phyloP scores from a whole-genome alignment of 768 basidiomycete genomes.

The Sarcodon sp. region DNA sequence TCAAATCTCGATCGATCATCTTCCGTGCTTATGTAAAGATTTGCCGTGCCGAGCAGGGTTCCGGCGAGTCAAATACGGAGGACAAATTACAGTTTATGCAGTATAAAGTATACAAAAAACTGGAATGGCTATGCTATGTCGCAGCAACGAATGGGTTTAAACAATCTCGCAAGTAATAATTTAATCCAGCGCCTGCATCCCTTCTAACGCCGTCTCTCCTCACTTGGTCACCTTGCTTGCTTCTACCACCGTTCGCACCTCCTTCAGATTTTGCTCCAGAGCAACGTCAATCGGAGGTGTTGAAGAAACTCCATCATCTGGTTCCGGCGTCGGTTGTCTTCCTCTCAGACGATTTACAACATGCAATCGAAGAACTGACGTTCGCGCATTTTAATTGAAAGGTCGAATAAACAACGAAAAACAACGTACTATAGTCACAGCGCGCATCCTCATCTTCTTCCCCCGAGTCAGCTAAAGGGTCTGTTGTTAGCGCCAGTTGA shows the following conservation, averaged over 20 bases:
- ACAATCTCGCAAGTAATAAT: no score
- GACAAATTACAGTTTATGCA: no score
- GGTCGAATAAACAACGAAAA: slow-evolving; percentile 1
- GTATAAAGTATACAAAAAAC: no score
- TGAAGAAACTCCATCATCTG: slow-evolving; percentile 10
- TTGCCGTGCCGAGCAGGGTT: no score
- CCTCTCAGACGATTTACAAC: slow-evolving; percentile 47
- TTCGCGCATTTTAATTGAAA: slow-evolving; percentile 1
- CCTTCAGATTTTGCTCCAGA: not conserved
- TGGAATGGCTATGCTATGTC: no score
- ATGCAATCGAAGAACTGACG: slow-evolving; percentile 43
- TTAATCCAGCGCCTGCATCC: no score
- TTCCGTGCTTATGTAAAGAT: no score
- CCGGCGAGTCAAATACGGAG: no score
- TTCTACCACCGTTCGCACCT: not conserved
- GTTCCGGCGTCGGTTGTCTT: slow-evolving; percentile 44
- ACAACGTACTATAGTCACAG: slow-evolving; percentile 49
- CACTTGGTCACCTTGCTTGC: slow-evolving; percentile 1
- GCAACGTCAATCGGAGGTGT: no score
- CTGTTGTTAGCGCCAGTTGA: slow-evolving; percentile 51
- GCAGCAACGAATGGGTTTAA: no score
- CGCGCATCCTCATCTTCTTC: slow-evolving; percentile 63
- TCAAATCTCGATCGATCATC: no score
- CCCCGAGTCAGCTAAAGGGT: slow-evolving; percentile 68
- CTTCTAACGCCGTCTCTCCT: no score